Percentiles rank a stretch among this genome's conserved stretches.
Conservation (phyloP, 2,329 filamentous ascomycete genomes). For the Pyricularia sp. region DNA sequence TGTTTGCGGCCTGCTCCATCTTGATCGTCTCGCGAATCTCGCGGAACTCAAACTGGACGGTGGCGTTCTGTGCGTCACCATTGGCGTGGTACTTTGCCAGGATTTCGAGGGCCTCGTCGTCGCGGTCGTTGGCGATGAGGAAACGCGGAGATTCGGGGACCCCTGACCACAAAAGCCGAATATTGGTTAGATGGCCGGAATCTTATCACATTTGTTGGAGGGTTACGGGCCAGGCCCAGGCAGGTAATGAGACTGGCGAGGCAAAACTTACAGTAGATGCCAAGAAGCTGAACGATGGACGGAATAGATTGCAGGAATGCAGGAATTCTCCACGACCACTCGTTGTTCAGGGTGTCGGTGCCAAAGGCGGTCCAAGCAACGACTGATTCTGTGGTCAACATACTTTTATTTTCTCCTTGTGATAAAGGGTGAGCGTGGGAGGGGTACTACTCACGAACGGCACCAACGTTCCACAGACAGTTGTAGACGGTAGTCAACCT, state of each 20-base stretch:
- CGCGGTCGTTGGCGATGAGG: constrained; percentile 10
- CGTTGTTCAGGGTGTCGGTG: constrained; percentile 28
- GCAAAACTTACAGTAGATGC: constrained; percentile 2
- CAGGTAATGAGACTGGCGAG: too few relatives aligned
- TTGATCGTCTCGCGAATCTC: constrained; percentile 37
- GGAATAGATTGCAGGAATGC: constrained; percentile 12
- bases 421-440: background rate
- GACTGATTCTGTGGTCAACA: constrained; percentile 10
- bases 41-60: constrained; percentile 22
- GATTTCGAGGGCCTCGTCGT: constrained; percentile 8
- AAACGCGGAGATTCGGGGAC: constrained; percentile 32
- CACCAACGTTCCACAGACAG: constrained; percentile 6
- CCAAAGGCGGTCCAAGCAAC: constrained; percentile 38
- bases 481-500: constrained; percentile 7
- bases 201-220: background rate
- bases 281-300: constrained; percentile 25
- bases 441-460: constrained; percentile 7
- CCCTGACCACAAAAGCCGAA: constrained; percentile 17
- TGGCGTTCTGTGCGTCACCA: constrained; percentile 13
- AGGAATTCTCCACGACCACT: constrained; percentile 29
- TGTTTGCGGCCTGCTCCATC: constrained; percentile 25
- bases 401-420: background rate
- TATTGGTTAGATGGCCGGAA: background rate
- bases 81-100: constrained; percentile 25
- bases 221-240: too few relatives aligned